phyloP scores from a whole-genome alignment of 805 yeast genomes.

The Lipomyces orientalis region DNA sequence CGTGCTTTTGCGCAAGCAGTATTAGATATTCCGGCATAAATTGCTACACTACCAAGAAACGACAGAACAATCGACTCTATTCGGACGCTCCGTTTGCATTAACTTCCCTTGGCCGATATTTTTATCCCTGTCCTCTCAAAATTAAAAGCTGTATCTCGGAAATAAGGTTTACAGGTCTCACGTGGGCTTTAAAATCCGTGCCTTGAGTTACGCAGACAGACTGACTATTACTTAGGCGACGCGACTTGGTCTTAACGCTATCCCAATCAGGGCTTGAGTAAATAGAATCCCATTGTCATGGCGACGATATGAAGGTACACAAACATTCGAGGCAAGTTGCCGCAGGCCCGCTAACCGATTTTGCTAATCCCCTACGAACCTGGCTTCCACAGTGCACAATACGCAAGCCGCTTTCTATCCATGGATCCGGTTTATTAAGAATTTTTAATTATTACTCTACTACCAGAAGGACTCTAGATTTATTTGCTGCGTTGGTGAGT shows the following conservation, averaged over 20 bases:
- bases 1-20: constrained; percentile 85
- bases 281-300: constrained; percentile 25
- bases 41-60: neutral
- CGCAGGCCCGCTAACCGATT: neutral
- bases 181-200: neutral
- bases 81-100: neutral
- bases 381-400: neutral
- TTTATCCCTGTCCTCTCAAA: neutral
- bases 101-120: neutral
- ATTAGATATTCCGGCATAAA: constrained; percentile 65
- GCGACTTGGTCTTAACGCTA: neutral
- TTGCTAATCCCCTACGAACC: neutral
- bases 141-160: neutral
- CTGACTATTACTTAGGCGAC: neutral
- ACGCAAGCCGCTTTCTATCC: neutral
- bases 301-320: constrained; percentile 10
- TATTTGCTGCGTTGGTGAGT: neutral
- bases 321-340: neutral
- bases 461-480: neutral
- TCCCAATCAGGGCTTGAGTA: constrained; percentile 6
- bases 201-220: neutral
- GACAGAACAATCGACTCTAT: neutral
- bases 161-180: neutral
- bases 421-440: neutral
- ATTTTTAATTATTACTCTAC: neutral